Conservation (phyloP, 352 stramenopile species). For the Achlya hypogyna region DNA sequence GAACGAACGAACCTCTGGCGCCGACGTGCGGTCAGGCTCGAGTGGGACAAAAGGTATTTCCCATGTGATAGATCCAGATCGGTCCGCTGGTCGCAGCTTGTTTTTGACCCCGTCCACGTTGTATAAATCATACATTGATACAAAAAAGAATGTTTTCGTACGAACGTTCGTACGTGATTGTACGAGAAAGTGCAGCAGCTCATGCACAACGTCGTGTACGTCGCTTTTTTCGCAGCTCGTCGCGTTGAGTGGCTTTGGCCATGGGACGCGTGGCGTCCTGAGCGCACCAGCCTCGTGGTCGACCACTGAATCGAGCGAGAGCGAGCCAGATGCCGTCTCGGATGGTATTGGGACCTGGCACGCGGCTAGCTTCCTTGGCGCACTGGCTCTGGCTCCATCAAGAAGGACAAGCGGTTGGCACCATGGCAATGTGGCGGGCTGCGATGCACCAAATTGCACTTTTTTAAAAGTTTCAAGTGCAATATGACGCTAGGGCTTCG, state of each 20-base stretch:
- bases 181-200: not conserved
- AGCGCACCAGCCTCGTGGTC: not conserved
- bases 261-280: not conserved
- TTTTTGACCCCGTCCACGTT: not conserved
- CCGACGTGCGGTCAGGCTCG: no score
- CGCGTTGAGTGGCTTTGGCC: not conserved
- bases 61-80: not conserved
- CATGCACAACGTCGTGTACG: not conserved
- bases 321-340: not conserved
- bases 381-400: no score
- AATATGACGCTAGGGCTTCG: no score
- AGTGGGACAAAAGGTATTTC: no score
- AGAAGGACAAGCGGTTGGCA: no score
- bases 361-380: no score
- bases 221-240: not conserved
- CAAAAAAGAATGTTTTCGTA: not conserved
- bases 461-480: no score
- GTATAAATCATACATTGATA: not conserved
- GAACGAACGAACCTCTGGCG: not conserved
- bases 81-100: not conserved
- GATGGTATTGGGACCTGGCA: no score
- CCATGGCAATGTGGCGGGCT: no score
- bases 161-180: not conserved
- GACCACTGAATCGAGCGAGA: not conserved
- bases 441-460: no score